Base-by-base conservation (phyloP, 306 rosid genomes). In the Dalbergia oliveri region DNA sequence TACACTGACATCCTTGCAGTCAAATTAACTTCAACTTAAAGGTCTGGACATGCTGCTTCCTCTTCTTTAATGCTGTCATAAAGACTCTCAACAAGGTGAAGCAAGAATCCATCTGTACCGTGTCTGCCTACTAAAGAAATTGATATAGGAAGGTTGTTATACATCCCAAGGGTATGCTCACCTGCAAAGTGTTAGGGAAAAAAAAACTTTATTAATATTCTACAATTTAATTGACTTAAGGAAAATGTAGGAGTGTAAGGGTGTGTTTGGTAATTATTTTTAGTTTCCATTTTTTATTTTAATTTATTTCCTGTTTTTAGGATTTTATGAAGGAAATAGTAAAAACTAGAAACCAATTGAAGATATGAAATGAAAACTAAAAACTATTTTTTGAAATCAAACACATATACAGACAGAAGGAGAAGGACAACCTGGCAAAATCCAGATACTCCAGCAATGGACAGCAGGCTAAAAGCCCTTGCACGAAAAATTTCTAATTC, bases 401-500 rank as follows among this genome's bases (percentile, higher is more conserved):
- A 64, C 51, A 64, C 44, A 41, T 37, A 41, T n/a, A 45, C 7
- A 59, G 0, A 66, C 31, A 26, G 31, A 2, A 26, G 31, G 31
- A 43, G 4, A 16, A 18, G 7, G 10, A 66, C 15, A 69, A 88
- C 99, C 94, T 95, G 99, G 81, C 98, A 93, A 77, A 91, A 88
- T 75, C 98, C 98, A 26, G 99, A 93, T 56, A 93, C 93, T 63
- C 93, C 98, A 50, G 90, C 97, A 80, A 95, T 87, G 71, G 99
- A 91, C 16, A 88, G 88, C 83, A 95, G 82, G 87, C 94, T 86
- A 79, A 88, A 90, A 47, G 94, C 94, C 73, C 79, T 88, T 18
- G 87, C 89, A 43, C 90, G 97, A 61, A 88, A 90, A n/a, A 39
- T 33, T 31, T 87, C 96, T 23, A 90, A 82, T 16, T 82, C 80